phyloP scores from a whole-genome alignment of 176 grass and related monocot genomes.

The Oryza meyeriana region DNA sequence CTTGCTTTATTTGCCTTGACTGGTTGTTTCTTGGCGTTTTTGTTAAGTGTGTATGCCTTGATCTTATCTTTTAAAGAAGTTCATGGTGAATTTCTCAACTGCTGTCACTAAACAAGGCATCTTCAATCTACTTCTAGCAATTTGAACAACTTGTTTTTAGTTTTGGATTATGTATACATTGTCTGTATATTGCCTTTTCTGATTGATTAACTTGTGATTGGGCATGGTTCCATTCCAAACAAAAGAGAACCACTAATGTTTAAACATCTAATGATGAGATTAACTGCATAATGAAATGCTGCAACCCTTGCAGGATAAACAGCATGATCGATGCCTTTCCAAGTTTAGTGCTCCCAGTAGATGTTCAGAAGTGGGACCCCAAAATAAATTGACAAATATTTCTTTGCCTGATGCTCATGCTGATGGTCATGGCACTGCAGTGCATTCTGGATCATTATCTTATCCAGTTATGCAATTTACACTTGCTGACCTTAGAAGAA shows the following conservation, averaged over 20 bases:
- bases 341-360: constrained; percentile 30
- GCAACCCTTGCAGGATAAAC: constrained; percentile 42
- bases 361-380: constrained; percentile 38
- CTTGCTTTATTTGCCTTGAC: constrained; percentile 12
- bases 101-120: background rate
- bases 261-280: constrained; percentile 10
- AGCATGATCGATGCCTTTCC: constrained; percentile 21
- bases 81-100: constrained; percentile 14
- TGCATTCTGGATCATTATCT: constrained; percentile 44
- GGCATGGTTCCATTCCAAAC: background rate
- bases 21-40: constrained; percentile 11
- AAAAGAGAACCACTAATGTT: constrained; percentile 1
- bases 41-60: constrained; percentile 11
- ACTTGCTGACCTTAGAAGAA: constrained; percentile 68
- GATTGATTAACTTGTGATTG: constrained; percentile 8
- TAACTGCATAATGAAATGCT: constrained; percentile 26
- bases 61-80: constrained; percentile 2
- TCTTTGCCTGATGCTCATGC: constrained; percentile 23
- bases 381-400: constrained; percentile 33
- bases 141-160: background rate
- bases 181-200: background rate
- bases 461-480: constrained; percentile 66
- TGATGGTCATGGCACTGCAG: constrained; percentile 34
- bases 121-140: constrained; percentile 24
- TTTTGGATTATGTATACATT: background rate